phyloP scores from a whole-genome alignment of 495 filamentous ascomycete species.

The Aspergillus avenaceus region DNA sequence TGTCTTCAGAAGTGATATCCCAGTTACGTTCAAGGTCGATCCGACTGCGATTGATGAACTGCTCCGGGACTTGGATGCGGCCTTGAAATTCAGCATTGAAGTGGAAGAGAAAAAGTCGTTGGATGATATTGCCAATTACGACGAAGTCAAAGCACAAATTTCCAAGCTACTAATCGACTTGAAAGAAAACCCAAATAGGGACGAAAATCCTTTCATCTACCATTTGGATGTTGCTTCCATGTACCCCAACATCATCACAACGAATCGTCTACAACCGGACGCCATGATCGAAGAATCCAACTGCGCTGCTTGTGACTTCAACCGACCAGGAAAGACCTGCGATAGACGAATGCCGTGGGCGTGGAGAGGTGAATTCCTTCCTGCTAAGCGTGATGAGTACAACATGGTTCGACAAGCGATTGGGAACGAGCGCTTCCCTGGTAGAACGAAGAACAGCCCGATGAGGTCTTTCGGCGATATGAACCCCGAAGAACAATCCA shows the following conservation, averaged over 20 bases:
- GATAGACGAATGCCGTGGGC: conserved; percentile 94
- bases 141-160: conserved; percentile 87
- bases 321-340: conserved; percentile 94
- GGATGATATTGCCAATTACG: conserved; percentile 88
- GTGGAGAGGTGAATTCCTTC: conserved; percentile 96
- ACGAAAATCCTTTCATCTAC: conserved; percentile 88
- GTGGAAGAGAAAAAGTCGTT: conserved; percentile 94
- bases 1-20: conserved; percentile 94
- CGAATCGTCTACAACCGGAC: conserved; percentile 94
- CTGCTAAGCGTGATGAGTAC: conserved; percentile 94
- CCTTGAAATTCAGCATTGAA: conserved; percentile 83
- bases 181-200: conserved; percentile 74
- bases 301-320: conserved; percentile 98
- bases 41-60: conserved; percentile 85
- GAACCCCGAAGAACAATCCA: conserved; percentile 75
- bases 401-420: conserved; percentile 96
- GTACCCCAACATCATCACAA: conserved; percentile 99
- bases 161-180: conserved; percentile 64
- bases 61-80: conserved; percentile 79
- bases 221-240: conserved; percentile 98
- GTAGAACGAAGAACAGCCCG: conserved; percentile 62
- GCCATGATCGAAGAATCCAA: conserved; percentile 96
- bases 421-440: conserved; percentile 90
- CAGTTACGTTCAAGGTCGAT: conserved; percentile 86
- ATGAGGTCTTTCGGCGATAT: conserved; percentile 78